Evolutionary conservation across 768 basidiomycete genomes (phyloP).

Genomic region (Hortiboletus flavorubellus): DNA sequence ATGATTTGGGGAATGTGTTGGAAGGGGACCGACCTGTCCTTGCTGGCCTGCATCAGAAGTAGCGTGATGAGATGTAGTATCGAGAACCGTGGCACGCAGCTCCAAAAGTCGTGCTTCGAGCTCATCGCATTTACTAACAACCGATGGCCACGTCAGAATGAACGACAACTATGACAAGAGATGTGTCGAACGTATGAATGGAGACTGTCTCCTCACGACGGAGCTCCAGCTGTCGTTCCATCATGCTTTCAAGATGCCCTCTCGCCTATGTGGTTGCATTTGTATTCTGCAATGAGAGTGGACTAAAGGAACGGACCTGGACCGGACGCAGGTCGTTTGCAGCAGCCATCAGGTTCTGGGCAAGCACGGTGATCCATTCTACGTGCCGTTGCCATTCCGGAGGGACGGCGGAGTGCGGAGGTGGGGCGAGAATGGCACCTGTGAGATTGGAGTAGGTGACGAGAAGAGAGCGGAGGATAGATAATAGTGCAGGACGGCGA

Average conservation of each 20-base stretch:
- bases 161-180: neutral
- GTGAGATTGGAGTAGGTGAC: constrained; percentile 77
- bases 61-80: constrained; percentile 5
- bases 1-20: neutral
- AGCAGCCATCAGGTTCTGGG: constrained; percentile 86
- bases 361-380: constrained; percentile 78
- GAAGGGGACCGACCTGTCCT: constrained; percentile 16
- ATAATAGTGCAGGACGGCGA: constrained; percentile 69
- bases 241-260: constrained; percentile 77
- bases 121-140: constrained; percentile 63
- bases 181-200: constrained; percentile 59
- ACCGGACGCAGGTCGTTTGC: constrained; percentile 88
- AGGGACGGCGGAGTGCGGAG: constrained; percentile 43
- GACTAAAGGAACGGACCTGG: constrained; percentile 50
- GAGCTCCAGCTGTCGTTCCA: constrained; percentile 73
- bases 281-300: neutral
- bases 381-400: constrained; percentile 75
- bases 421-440: constrained; percentile 63
- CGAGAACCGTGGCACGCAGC: constrained; percentile 37
- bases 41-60: constrained; percentile 2
- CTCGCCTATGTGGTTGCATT: constrained; percentile 52
- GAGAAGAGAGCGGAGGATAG: constrained; percentile 72
- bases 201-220: constrained; percentile 67
- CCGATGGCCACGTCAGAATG: constrained; percentile 6
- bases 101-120: constrained; percentile 62